Base-by-base conservation (phyloP, 768 basidiomycete genomes). In the Pisolithus marmoratus region DNA sequence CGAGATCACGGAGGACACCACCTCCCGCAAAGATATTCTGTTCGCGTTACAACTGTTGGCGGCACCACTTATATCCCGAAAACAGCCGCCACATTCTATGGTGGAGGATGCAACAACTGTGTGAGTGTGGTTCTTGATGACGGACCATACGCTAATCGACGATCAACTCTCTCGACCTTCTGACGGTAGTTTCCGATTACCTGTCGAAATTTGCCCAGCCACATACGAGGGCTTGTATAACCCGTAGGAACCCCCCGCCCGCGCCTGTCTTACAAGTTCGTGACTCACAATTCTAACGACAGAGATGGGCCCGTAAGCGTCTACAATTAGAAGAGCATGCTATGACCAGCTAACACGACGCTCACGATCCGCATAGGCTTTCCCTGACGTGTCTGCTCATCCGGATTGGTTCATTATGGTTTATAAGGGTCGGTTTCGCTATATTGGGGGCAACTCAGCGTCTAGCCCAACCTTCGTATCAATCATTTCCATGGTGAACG, bases 41-140 rank as follows among this genome's bases (percentile, higher is more conserved):
- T 22, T 22, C 87, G 86, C 55, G 83, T 87, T n/a, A 90, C 87
- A 4, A 55, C 83, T 2, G 86, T 90, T 3, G 87, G 87, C 7
- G 87, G 80, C 9, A 88, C 87, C 1, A 65, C 64, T 23, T 54
- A 67, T 38, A 67, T 85, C 45, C 85, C 84, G 0, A 86, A 90
- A 63, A 72, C 72, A 14, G 81, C 80, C 0, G 78, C 75, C 0
- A 62, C 48, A 55, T 84, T 87, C 70, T 86, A 84, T 14, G 84
- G 85, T 1, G 87, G 87, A 36, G 86, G 87, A 3, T 90, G 87
- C 70, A 86, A 84, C 61, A 73, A 84, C 55, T 79, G 80, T 49
- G 84, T 85, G 15, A 56, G 76, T 72, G 6, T 34, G 9, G 14
- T 12, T 8, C 20, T 15, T 7, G 19, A 19, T 6, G 11, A 14